A percentile compares a stretch with the other conserved stretches of the same genome.
These are phyloP conservation scores for Marsdenia floribunda DNA, from an alignment of 257 asterid genomes.

Conservation along the genomic window DNA sequence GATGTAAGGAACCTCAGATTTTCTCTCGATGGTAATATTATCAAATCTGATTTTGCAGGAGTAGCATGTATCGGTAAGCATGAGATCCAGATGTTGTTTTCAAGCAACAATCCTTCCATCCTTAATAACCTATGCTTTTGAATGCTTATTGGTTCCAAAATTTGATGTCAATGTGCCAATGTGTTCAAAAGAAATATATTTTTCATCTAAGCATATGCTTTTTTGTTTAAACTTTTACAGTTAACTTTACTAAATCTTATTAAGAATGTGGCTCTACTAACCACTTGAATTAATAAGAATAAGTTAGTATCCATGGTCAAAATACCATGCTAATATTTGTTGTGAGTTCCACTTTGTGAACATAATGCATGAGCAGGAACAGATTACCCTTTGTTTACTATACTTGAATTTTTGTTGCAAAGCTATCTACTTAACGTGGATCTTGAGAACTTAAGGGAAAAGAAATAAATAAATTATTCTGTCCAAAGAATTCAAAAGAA, in stretches of 20 bases:
- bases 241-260: background rate
- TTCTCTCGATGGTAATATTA: conserved; percentile 60
- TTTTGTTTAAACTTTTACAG: background rate
- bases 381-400: background rate
- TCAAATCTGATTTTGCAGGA: conserved; percentile 30
- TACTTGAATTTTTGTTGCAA: background rate
- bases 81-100: conserved; percentile 1
- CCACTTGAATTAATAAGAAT: background rate
- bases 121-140: background rate
- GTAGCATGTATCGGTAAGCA: conserved; percentile 43
- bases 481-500: background rate
- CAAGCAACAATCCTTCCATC: background rate
- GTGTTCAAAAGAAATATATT: too few relatives aligned
- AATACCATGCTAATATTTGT: background rate
- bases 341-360: conserved; percentile 1
- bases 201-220: too few relatives aligned
- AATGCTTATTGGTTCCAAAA: background rate
- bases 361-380: background rate
- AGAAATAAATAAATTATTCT: background rate
- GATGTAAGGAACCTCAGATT: conserved; percentile 67
- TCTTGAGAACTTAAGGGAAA: background rate
- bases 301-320: background rate
- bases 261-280: background rate
- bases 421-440: background rate
- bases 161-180: background rate